phyloP scores from a whole-genome alignment of 805 yeast species.

The Pichia californica region DNA sequence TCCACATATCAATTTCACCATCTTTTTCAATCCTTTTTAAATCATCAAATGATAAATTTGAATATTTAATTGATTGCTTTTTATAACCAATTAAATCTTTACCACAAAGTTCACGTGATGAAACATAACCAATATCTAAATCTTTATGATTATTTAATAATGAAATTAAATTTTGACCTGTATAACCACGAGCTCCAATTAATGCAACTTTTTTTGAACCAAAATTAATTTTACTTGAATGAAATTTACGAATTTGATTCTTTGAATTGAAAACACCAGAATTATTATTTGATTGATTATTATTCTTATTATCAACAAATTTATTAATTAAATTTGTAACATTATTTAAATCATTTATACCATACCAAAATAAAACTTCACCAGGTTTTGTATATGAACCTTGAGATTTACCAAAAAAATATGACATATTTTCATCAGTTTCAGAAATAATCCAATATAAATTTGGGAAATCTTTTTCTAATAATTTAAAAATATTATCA shows the following conservation, averaged over 20 bases:
- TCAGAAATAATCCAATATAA: conserved; percentile 89
- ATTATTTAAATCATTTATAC: conserved; percentile 57
- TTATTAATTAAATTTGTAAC: conserved; percentile 58
- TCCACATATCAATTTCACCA: conserved; percentile 90
- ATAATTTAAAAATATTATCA: conserved; percentile 83
- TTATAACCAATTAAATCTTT: conserved; percentile 81
- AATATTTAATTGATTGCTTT: conserved; percentile 72
- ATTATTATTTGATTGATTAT: too few relatives aligned
- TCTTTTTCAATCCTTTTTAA: conserved; percentile 69
- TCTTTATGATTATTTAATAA: conserved; percentile 84
- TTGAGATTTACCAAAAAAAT: conserved; percentile 89
- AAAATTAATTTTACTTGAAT: conserved; percentile 16
- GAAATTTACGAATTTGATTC: conserved; percentile 24
- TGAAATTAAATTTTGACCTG: conserved; percentile 88
- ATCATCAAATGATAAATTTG: conserved; percentile 83
- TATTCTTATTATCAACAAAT: conserved; percentile 27
- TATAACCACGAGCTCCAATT: conserved; percentile 97
- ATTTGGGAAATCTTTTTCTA: conserved; percentile 63
- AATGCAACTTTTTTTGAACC: conserved; percentile 59
- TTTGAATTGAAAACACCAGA: conserved; percentile 42
- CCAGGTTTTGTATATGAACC: conserved; percentile 92
- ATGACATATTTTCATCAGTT: conserved; percentile 81
- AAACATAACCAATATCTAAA: conserved; percentile 85
- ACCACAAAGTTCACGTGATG: conserved; percentile 92
- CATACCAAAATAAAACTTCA: conserved; percentile 91